These are phyloP conservation scores for Pleurotus sapidus DNA, from an alignment of 768 basidiomycete genomes.

Conservation along the genomic window DNA sequence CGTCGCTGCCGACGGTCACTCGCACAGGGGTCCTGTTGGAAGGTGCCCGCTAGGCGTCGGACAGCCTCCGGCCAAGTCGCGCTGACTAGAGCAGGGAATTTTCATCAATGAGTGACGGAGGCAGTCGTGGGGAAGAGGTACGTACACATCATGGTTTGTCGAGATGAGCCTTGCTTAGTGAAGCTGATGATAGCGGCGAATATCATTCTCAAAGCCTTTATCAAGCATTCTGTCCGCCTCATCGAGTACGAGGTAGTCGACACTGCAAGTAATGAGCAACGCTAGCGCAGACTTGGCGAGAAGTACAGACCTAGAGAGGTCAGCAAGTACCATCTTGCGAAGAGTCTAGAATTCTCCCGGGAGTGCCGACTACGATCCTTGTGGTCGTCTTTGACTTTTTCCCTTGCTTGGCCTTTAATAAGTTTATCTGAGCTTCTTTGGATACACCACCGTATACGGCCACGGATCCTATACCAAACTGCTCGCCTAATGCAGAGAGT, in stretches of 20 bases:
- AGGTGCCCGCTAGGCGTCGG: conserved; percentile 82
- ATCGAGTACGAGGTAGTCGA: conserved; percentile 90
- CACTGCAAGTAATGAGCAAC: conserved; percentile 38
- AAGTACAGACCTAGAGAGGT: conserved; percentile 65
- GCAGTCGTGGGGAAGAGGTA: conserved; percentile 14
- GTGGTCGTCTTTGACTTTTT: conserved; percentile 35
- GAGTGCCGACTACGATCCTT: conserved; percentile 91
- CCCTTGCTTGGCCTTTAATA: conserved; percentile 50
- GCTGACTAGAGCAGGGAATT: conserved; percentile 59
- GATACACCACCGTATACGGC: conserved; percentile 96
- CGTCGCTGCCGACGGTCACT: conserved; percentile 94
- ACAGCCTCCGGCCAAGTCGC: conserved; percentile 99
- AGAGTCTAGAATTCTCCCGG: conserved; percentile 91
- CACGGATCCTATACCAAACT: conserved; percentile 75
- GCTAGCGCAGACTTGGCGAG: background rate
- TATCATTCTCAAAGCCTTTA: conserved; percentile 98
- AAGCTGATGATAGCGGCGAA: conserved; percentile 82
- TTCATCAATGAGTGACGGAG: background rate
- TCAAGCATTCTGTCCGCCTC: conserved; percentile 99
- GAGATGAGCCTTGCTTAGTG: conserved; percentile 60
- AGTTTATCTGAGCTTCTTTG: conserved; percentile 77
- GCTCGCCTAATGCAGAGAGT: conserved; percentile 67
- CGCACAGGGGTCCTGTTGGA: conserved; percentile 84
- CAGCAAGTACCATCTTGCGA: conserved; percentile 82
- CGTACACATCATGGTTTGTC: conserved; percentile 95